Base-by-base conservation (phyloP, 2,329 filamentous ascomycete species). In the Metarhizium rileyi region DNA sequence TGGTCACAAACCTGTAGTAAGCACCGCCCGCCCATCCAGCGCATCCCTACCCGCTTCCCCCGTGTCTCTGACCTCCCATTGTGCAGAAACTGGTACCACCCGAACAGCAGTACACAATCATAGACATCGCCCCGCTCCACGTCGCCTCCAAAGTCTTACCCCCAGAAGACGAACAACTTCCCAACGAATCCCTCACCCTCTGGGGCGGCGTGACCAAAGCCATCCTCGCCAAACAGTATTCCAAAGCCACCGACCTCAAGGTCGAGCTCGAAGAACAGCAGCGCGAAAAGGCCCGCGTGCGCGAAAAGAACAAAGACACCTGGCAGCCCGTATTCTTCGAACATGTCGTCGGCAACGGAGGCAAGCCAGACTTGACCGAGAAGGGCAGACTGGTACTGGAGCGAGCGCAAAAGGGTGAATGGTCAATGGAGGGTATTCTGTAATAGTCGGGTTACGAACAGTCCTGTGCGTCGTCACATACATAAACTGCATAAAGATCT, bases 281-380 rank as follows among this genome's bases (percentile, higher is more conserved):
- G 70, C 78, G 93, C 28, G 80, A 87, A 60, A 91, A 88, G 69
- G 90, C 88, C 1, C 82, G 88, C 23, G 82, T 91, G 63, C 77
- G 93, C 41, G 86, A 91, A 63, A 76, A 76, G 42, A 77, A 76
- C 14, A 79, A 82, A 12, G 76, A 79, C 51, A 77, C 80, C 30
- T 98, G 87, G 83, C 75, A 83, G 56, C 93, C 93, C n/a, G 76
- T 89, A 41, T 98, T 95, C 70, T 98, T 98, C 68, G 82, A 72
- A 57, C 75, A 79, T 60, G 68, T 70, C 48, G 73, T 71, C 9
- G 76, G 76, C 57, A 79, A 78, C 52, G 73, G 71, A 45, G 77
- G 77, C 50, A 75, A 74, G 61, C 77, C 77, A 1, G 72, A 76
- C 38, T 68, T 80, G 53, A 78, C 75, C 4, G 74, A 75, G 3